Conservation (phyloP, 2,329 filamentous ascomycete species). For the Pestalotiopsis sp. region DNA sequence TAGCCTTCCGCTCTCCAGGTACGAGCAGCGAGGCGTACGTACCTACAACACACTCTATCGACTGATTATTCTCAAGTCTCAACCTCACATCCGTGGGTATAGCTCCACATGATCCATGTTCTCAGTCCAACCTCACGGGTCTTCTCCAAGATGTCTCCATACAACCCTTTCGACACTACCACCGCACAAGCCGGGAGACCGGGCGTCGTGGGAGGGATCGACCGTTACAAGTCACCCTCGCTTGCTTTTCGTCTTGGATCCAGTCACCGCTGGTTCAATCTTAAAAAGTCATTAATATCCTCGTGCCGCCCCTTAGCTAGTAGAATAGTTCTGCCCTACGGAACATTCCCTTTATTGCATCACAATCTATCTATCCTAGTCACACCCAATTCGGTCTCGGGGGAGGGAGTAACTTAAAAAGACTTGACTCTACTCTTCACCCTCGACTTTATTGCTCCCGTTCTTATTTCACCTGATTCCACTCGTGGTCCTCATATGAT, state of each 20-base stretch:
- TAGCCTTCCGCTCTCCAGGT: neutral
- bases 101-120: slow-evolving; percentile 12
- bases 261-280: slow-evolving; percentile 37
- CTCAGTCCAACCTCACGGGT: slow-evolving; percentile 12
- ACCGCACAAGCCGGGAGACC: slow-evolving; percentile 13
- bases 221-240: slow-evolving; percentile 28
- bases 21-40: slow-evolving; percentile 7
- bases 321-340: slow-evolving; percentile 14
- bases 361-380: neutral
- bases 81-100: slow-evolving; percentile 9
- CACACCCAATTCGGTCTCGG: neutral
- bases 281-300: slow-evolving; percentile 37
- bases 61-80: slow-evolving; percentile 8
- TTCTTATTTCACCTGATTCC: neutral
- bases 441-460: neutral
- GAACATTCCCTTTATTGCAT: slow-evolving; percentile 10
- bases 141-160: slow-evolving; percentile 8
- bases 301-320: slow-evolving; percentile 28
- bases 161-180: slow-evolving; percentile 9
- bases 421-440: neutral
- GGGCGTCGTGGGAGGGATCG: slow-evolving; percentile 16
- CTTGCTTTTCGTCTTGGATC: slow-evolving; percentile 32
- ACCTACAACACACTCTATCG: slow-evolving; percentile 3
- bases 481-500: neutral
- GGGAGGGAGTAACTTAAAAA: slow-evolving; percentile 3